Percentiles rank a stretch among this genome's conserved stretches.
phyloP scores from a whole-genome alignment of 345 rosid species.

The Salix dunnii region DNA sequence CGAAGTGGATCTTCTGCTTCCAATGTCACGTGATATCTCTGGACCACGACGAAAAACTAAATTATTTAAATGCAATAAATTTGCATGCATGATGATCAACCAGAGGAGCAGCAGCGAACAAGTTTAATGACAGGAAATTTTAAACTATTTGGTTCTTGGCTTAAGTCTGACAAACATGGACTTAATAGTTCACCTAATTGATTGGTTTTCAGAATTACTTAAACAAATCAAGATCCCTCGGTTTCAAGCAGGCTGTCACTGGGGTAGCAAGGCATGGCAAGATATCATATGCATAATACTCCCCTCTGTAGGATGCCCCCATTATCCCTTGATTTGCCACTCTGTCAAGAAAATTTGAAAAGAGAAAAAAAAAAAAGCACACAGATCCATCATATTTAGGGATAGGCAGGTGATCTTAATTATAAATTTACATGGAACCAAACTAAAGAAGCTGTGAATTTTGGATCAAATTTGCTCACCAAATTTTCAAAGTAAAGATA shows the following conservation, averaged over 20 bases:
- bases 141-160: background rate
- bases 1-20: background rate
- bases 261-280: conserved; percentile 14
- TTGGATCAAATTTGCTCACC: background rate
- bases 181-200: background rate
- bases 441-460: background rate
- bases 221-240: background rate
- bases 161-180: background rate
- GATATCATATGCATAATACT: background rate
- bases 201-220: background rate
- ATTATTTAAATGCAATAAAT: background rate
- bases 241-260: conserved; percentile 19
- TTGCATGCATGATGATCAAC: background rate
- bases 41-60: background rate
- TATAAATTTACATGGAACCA: conserved; percentile 13
- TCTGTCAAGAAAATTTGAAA: conserved; percentile 6
- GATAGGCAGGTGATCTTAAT: background rate
- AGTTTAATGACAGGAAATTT: background rate
- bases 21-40: background rate
- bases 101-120: background rate
- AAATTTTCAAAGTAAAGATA: background rate
- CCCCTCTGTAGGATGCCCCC: conserved; percentile 12
- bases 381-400: background rate
- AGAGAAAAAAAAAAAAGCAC: background rate
- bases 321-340: conserved; percentile 14